Percentiles rank a stretch among this genome's conserved stretches.
These are phyloP conservation scores for Cytospora schulzeri DNA, from an alignment of 2,329 filamentous ascomycete genomes.

Conservation along the genomic window DNA sequence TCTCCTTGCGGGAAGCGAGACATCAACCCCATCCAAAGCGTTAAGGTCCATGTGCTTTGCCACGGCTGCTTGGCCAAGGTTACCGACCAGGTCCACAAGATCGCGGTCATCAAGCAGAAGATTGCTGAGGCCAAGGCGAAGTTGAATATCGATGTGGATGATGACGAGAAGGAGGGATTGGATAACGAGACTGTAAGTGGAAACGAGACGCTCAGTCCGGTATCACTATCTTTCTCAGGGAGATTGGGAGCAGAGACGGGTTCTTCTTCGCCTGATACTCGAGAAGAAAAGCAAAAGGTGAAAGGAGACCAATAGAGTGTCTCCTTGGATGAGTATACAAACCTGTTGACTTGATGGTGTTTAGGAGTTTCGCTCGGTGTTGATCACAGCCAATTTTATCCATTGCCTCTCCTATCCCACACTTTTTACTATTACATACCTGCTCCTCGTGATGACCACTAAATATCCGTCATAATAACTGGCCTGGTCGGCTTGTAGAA, in stretches of 20 bases:
- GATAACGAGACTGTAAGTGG: not conserved
- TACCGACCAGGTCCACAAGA: constrained; percentile 1
- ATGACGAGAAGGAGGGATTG: not conserved
- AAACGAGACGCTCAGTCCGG: constrained; percentile 4
- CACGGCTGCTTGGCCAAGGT: constrained; percentile 19
- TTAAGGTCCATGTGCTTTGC: constrained; percentile 28
- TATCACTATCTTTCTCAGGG: not conserved
- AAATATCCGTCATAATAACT: too few relatives aligned
- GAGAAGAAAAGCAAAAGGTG: not conserved
- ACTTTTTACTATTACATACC: not conserved
- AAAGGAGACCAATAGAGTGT: too few relatives aligned
- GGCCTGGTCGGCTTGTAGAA: too few relatives aligned
- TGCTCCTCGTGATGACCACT: not conserved
- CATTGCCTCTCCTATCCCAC: not conserved
- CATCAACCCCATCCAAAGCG: constrained; percentile 28
- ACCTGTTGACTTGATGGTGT: not conserved
- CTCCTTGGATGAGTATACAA: not conserved
- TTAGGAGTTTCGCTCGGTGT: not conserved
- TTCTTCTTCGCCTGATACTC: not conserved
- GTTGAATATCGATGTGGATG: constrained; percentile 12
- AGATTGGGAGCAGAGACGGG: not conserved
- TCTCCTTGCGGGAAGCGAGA: constrained; percentile 29
- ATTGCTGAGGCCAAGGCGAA: constrained; percentile 26
- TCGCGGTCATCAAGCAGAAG: constrained; percentile 27
- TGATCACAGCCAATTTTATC: not conserved